These are phyloP conservation scores for Hirsutella minnesotensis DNA, from an alignment of 2,329 filamentous ascomycete genomes.

Conservation along the genomic window DNA sequence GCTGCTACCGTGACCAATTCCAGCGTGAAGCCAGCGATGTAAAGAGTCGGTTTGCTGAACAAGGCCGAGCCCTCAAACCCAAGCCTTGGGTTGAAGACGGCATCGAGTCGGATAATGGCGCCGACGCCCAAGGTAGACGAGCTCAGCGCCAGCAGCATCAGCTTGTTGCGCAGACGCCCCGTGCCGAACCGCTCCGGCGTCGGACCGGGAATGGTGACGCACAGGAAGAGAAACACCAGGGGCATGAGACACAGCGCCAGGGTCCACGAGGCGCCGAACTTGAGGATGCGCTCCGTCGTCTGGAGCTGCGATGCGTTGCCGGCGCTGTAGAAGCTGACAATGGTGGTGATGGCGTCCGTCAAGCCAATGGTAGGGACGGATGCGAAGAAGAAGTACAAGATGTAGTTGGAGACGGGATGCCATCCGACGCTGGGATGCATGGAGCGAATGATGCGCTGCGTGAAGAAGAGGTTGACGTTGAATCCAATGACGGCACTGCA, in stretches of 20 bases:
- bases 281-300: conserved; percentile 7
- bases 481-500: conserved; percentile 21
- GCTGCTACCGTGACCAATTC: conserved; percentile 2
- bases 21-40: conserved; percentile 21
- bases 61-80: conserved; percentile 8
- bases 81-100: conserved; percentile 9
- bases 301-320: not conserved
- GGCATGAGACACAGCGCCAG: conserved; percentile 11
- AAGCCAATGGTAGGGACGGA: conserved; percentile 17
- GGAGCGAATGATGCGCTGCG: conserved; percentile 25
- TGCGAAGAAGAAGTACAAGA: conserved; percentile 11
- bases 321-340: conserved; percentile 12
- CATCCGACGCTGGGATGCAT: conserved; percentile 24
- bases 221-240: conserved; percentile 11
- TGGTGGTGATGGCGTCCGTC: conserved; percentile 17
- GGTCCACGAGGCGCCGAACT: conserved; percentile 10
- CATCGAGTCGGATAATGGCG: conserved; percentile 11
- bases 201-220: conserved; percentile 15
- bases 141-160: conserved; percentile 13
- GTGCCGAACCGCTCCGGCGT: conserved; percentile 18
- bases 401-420: conserved; percentile 14
- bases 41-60: conserved; percentile 21
- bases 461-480: conserved; percentile 25
- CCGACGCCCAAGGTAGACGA: conserved; percentile 9
- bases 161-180: conserved; percentile 17